phyloP scores from a whole-genome alignment of 176 grass and related monocot genomes.

The Cocos nucifera region DNA sequence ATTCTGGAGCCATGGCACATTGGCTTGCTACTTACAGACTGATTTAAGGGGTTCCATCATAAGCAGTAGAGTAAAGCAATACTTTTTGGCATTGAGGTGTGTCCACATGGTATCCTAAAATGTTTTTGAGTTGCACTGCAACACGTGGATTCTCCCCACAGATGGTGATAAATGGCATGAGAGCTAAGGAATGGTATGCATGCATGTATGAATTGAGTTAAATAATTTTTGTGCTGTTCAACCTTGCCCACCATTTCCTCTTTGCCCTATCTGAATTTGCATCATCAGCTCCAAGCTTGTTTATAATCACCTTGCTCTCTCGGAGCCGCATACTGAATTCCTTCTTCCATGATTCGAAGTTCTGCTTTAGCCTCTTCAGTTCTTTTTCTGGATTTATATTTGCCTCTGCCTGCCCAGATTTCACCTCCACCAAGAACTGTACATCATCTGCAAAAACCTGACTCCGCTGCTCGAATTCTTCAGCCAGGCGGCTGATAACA shows the following conservation, averaged over 20 bases:
- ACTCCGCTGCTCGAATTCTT: constrained; percentile 75
- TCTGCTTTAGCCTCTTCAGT: constrained; percentile 63
- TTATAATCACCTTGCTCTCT: constrained; percentile 72
- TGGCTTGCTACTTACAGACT: too few species aligned
- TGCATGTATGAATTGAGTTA: constrained; percentile 16
- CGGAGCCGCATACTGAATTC: constrained; percentile 59
- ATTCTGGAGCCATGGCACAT: too few species aligned
- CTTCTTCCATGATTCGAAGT: constrained; percentile 85
- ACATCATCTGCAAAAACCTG: constrained; percentile 78
- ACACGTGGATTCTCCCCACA: too few species aligned
- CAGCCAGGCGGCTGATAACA: constrained; percentile 40
- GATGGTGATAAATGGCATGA: too few species aligned
- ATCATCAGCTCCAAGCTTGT: constrained; percentile 54
- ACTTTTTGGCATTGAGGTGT: too few species aligned
- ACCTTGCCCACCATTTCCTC: constrained; percentile 77
- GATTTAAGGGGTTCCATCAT: too few species aligned
- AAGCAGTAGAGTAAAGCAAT: too few species aligned
- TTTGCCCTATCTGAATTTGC: constrained; percentile 48
- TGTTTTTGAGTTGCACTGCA: too few species aligned
- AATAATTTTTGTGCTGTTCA: constrained; percentile 62
- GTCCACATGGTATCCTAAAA: too few species aligned
- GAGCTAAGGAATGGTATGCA: too few species aligned
- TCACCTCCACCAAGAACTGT: constrained; percentile 89
- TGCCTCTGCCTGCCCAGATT: constrained; percentile 64
- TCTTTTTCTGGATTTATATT: constrained; percentile 83